Evolutionary conservation across 257 asterid species (phyloP).

Genomic region (Ilex asprella): DNA sequence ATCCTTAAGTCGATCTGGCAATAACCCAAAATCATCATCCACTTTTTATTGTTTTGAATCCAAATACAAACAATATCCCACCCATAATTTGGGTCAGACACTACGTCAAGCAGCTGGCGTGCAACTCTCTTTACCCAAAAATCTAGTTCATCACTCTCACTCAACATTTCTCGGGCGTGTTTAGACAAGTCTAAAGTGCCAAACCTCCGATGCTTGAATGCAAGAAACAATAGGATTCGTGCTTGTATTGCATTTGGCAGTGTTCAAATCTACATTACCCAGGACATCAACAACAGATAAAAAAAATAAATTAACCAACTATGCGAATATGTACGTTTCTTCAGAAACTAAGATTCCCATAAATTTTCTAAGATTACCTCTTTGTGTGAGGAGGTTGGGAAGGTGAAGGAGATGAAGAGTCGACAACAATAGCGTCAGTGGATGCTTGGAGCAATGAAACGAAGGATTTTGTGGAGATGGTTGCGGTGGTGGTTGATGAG

Average conservation of each 20-base stretch:
- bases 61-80: conserved; percentile 50
- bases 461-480: conserved; percentile 34
- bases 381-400: conserved; percentile 19
- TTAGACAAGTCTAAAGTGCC: no score
- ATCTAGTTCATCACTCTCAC: no score
- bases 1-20: no score
- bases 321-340: no score
- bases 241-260: conserved; percentile 58
- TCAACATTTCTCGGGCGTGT: no score
- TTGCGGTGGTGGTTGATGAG: no score
- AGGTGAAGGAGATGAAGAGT: conserved; percentile 14
- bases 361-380: conserved; percentile 10
- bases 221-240: conserved; percentile 50
- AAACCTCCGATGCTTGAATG: conserved; percentile 17
- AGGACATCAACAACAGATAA: conserved; percentile 18
- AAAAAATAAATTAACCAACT: no score
- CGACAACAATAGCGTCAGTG: conserved; percentile 8
- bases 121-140: no score
- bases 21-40: conserved; percentile 8
- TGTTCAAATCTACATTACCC: conserved; percentile 56
- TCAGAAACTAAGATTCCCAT: neutral
- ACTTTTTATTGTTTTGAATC: conserved; percentile 46
- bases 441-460: conserved; percentile 31
- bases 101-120: conserved; percentile 44
- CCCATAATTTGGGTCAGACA: conserved; percentile 41